Evolutionary conservation across 306 rosid genomes (phyloP), one percentile per base, ranked within the genome.

Genomic region (Castanospermum australe): DNA sequence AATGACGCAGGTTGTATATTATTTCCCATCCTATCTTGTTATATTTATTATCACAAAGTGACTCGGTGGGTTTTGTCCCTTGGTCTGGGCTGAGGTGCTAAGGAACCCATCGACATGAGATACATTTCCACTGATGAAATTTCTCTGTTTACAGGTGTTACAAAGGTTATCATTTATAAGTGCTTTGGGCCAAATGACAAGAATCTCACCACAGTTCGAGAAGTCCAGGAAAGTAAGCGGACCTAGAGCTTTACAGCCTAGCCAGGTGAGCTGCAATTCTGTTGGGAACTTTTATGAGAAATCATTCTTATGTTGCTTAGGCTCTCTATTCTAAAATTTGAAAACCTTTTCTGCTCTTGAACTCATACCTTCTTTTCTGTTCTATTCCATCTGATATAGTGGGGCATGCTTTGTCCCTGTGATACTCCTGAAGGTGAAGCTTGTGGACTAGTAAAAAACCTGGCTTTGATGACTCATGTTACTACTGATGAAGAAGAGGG

Each of bases 331-430:
- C 39, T 62, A 42, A 36, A 63, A 28, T 28, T 5, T 4, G 47
- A 33, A 65, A 63, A 20, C 33, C 36, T 28, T 62, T 14, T 71
- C 5, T 61, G 41, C 38, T 66, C 60, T 41, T n/a, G 22, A 52
- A 32, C 28, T 73, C 35, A 9, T 73, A 4, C 17, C 30, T 76
- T 47, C 15, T 25, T 50, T 50, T 77, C 22, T 83, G 13, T 57
- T 50, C 17, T 81, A 35, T 30, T 69, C 28, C 38, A 69, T 72
- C 45, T 78, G 67, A 68, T 79, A 73, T 45, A 94, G 97, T 94
- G 99, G 99, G 99, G 99, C 61, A 94, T 94, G 99, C 99, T 92
- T 75, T 94, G 99, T 83, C 99, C 99, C 18, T 94, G 99, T 63
- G 99, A 94, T 83, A 94, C 99, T 80, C 99, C 99, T 41, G 99